phyloP scores from a whole-genome alignment of 306 rosid species.

The Datisca glomerata region DNA sequence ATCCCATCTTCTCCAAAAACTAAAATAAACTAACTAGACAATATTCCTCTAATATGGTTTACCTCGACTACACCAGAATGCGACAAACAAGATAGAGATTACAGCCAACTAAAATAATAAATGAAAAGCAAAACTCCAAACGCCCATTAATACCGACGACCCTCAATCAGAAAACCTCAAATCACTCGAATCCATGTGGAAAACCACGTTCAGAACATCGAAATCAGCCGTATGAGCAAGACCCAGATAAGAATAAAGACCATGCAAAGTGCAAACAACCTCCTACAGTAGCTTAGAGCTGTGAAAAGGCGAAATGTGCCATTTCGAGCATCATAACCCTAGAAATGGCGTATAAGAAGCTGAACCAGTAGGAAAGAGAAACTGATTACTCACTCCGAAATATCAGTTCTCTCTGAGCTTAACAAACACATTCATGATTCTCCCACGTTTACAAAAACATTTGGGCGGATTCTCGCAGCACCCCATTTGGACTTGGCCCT shows the following conservation, averaged over 20 bases:
- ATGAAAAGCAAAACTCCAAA: background rate
- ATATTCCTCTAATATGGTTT: too few relatives aligned
- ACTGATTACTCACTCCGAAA: background rate
- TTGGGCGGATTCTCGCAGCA: background rate
- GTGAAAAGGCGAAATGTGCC: background rate
- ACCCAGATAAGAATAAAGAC: background rate
- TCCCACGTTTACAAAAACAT: background rate
- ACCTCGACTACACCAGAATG: background rate
- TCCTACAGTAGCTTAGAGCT: background rate
- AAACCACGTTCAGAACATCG: background rate
- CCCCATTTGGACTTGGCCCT: too few relatives aligned
- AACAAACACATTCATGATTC: too few relatives aligned
- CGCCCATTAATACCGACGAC: background rate
- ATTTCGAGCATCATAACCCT: background rate
- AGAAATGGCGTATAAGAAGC: background rate
- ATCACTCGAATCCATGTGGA: background rate
- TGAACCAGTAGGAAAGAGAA: background rate
- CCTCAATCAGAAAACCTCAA: background rate
- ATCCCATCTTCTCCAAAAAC: constrained; percentile 39
- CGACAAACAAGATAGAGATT: background rate
- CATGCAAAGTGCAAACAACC: background rate
- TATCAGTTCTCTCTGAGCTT: background rate
- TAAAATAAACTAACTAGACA: too few relatives aligned
- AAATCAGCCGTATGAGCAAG: background rate
- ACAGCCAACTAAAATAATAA: too few relatives aligned